Conservation (phyloP, 2,329 filamentous ascomycete genomes). For the Hypomyces rosellus region DNA sequence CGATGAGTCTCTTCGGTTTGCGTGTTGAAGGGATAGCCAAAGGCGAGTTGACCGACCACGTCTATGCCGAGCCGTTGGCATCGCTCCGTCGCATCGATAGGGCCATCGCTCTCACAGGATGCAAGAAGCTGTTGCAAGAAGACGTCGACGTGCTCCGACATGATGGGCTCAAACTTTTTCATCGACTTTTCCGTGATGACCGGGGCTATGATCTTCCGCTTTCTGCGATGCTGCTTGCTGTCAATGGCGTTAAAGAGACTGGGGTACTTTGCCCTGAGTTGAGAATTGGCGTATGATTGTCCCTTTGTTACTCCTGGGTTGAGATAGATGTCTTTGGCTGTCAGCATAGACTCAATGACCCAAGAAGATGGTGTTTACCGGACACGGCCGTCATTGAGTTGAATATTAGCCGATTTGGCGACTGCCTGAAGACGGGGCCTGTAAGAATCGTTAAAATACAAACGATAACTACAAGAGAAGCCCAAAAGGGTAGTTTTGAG, state of each 20-base stretch:
- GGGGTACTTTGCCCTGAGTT: background rate
- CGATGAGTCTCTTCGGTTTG: constrained; percentile 4
- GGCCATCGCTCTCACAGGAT: background rate
- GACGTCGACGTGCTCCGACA: background rate
- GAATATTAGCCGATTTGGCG: constrained; percentile 1
- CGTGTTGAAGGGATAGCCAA: constrained; percentile 3
- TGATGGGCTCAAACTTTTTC: constrained; percentile 2
- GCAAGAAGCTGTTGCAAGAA: constrained; percentile 3
- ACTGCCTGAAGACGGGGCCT: constrained; percentile 6
- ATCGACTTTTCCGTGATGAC: constrained; percentile 3
- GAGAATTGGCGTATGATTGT: background rate
- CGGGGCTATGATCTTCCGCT: constrained; percentile 2
- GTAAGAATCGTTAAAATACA: background rate
- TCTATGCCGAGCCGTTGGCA: constrained; percentile 2
- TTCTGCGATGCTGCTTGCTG: background rate
- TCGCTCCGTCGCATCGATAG: background rate
- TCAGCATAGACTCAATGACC: background rate
- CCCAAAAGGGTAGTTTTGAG: background rate
- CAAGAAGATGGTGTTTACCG: background rate
- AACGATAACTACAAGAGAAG: background rate
- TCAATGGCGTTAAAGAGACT: constrained; percentile 4
- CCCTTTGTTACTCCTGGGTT: constrained; percentile 1
- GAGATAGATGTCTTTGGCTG: background rate
- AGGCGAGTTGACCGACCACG: constrained; percentile 3
- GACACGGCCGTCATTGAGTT: constrained; percentile 1